Evolutionary conservation across 1,139 yeast species (phyloP).

Genomic region (Saccharomyces hybrid): DNA sequence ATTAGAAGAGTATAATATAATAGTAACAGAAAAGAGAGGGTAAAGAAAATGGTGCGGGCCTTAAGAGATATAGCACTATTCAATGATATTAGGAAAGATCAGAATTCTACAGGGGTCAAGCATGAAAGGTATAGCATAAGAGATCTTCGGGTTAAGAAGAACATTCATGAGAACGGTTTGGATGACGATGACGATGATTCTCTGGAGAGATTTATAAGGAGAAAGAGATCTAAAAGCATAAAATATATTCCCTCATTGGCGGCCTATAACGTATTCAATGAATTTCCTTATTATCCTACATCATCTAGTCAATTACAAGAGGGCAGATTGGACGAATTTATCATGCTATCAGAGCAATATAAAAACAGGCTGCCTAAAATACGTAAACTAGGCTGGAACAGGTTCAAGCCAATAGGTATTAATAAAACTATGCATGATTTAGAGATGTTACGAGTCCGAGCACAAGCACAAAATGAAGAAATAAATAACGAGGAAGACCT

Average conservation of each 20-base stretch:
- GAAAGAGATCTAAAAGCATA: slow-evolving; percentile 2
- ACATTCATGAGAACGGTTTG: neutral
- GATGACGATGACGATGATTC: neutral
- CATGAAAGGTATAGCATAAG: neutral
- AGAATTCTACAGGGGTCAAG: neutral
- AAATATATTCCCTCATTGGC: slow-evolving; percentile 14
- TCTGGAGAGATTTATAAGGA: neutral
- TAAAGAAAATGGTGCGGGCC: neutral
- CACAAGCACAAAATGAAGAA: neutral
- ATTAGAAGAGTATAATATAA: neutral
- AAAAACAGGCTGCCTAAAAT: slow-evolving; percentile 11
- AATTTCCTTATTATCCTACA: slow-evolving; percentile 11
- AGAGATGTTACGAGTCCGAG: slow-evolving; percentile 7
- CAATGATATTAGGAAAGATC: neutral
- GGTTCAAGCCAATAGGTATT: slow-evolving; percentile 26
- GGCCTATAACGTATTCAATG: slow-evolving; percentile 13
- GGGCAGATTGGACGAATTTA: slow-evolving; percentile 10
- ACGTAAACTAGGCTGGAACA: slow-evolving; percentile 20
- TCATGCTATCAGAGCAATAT: slow-evolving; percentile 11
- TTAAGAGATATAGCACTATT: neutral
- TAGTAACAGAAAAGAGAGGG: neutral
- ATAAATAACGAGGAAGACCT: slow-evolving; percentile 1
- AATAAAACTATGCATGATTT: slow-evolving; percentile 18
- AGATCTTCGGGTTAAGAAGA: neutral
- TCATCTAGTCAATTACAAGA: slow-evolving; percentile 1